A percentile compares a stretch with the other conserved stretches of the same genome.
phyloP scores from a whole-genome alignment of 169 alveolate species.

The Amoebophrya sp. region DNA sequence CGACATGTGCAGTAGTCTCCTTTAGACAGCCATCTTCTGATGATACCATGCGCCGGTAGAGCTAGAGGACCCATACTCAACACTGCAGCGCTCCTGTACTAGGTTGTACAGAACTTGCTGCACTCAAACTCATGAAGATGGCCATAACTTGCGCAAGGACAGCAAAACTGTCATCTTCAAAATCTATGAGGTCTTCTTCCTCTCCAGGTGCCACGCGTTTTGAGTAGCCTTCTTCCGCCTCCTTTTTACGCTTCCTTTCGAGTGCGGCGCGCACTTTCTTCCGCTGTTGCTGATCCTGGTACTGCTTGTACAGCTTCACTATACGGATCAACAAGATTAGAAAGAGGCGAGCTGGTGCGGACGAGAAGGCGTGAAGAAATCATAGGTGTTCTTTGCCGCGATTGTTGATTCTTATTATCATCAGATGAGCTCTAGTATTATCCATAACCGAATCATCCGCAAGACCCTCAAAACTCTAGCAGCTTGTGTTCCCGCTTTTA shows the following conservation, averaged over 20 bases:
- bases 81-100: no score
- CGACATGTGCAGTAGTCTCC: no score
- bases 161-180: background rate
- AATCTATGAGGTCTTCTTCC: constrained; percentile 7
- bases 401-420: no score
- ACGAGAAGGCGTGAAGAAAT: no score
- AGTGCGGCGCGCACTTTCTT: background rate
- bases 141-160: no score
- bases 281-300: constrained; percentile 50
- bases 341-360: constrained; percentile 56
- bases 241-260: background rate
- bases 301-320: constrained; percentile 67
- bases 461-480: background rate
- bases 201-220: background rate
- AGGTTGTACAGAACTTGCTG: no score
- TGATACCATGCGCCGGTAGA: no score
- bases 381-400: no score
- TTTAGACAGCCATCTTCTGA: no score
- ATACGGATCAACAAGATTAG: constrained; percentile 70
- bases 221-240: constrained; percentile 4
- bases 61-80: no score
- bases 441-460: constrained; percentile 16
- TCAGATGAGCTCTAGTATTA: no score
- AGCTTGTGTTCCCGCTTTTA: background rate
- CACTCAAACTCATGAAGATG: no score